phyloP scores from a whole-genome alignment of 2,329 filamentous ascomycete genomes.

The Trichoderma sp. region DNA sequence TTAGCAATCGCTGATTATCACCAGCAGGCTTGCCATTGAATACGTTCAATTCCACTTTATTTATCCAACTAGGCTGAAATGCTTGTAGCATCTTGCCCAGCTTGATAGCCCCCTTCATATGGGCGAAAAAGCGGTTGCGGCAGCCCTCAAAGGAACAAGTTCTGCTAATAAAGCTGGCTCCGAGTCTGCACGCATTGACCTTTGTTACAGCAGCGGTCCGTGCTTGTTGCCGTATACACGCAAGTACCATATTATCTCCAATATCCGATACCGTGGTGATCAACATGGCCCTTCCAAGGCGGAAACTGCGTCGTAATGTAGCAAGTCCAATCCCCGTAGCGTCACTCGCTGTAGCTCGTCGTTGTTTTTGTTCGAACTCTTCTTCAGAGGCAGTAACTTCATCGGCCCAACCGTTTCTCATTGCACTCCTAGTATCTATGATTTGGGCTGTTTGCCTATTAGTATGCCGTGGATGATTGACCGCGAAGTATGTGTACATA shows the following conservation, averaged over 20 bases:
- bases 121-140: background rate
- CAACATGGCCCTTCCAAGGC: background rate
- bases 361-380: background rate
- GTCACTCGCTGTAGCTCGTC: background rate
- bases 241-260: background rate
- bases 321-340: background rate
- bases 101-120: background rate
- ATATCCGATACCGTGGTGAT: background rate
- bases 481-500: background rate
- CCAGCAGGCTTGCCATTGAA: background rate
- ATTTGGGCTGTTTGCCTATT: background rate
- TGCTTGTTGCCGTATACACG: background rate
- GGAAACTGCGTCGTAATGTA: background rate
- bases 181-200: background rate
- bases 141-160: background rate
- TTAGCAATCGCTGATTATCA: background rate
- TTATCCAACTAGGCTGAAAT: background rate
- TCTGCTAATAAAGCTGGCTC: background rate
- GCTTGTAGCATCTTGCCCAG: background rate
- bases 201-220: background rate
- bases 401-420: background rate
- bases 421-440: background rate
- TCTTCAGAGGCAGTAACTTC: background rate
- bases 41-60: background rate
- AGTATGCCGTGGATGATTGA: background rate